phyloP scores from a whole-genome alignment of 495 filamentous ascomycete species.

The Hyaloscypha hepaticicola region DNA sequence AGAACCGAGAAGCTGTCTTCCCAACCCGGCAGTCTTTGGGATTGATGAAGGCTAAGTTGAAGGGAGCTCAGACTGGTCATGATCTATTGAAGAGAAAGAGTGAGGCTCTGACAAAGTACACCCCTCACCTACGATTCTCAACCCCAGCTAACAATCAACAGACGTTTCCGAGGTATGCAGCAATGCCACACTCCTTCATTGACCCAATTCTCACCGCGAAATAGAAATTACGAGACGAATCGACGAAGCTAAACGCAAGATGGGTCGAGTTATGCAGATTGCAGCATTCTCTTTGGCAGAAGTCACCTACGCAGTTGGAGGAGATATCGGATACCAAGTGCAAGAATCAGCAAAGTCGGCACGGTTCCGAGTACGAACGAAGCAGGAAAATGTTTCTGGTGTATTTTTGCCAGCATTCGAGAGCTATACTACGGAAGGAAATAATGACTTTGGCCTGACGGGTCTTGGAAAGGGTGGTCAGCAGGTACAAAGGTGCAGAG shows the following conservation, averaged over 20 bases:
- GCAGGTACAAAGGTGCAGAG: constrained; percentile 90
- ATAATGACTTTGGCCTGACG: constrained; percentile 94
- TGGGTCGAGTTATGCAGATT: constrained; percentile 99
- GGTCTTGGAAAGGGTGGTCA: constrained; percentile 96
- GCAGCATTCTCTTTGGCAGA: constrained; percentile 96
- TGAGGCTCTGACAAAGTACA: constrained; percentile 86
- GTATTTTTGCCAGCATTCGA: constrained; percentile 93
- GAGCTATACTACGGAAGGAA: constrained; percentile 78
- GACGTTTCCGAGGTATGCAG: constrained; percentile 78
- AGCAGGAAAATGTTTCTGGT: constrained; percentile 98
- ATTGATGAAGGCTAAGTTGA: constrained; percentile 97
- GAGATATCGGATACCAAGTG: constrained; percentile 94
- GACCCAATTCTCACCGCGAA: constrained; percentile 8
- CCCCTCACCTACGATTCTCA: not conserved
- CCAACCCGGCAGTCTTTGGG: constrained; percentile 95
- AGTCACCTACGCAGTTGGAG: constrained; percentile 95
- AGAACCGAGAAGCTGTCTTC: constrained; percentile 94
- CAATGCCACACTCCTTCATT: not conserved
- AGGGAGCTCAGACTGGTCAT: constrained; percentile 90
- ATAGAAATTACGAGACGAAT: constrained; percentile 93
- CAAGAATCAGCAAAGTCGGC: constrained; percentile 93
- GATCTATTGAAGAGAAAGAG: constrained; percentile 87
- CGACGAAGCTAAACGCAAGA: constrained; percentile 98
- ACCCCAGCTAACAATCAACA: constrained; percentile 36
- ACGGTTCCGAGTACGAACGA: constrained; percentile 86